phyloP scores from a whole-genome alignment of 2,329 filamentous ascomycete species.

The Neonectria sp. region DNA sequence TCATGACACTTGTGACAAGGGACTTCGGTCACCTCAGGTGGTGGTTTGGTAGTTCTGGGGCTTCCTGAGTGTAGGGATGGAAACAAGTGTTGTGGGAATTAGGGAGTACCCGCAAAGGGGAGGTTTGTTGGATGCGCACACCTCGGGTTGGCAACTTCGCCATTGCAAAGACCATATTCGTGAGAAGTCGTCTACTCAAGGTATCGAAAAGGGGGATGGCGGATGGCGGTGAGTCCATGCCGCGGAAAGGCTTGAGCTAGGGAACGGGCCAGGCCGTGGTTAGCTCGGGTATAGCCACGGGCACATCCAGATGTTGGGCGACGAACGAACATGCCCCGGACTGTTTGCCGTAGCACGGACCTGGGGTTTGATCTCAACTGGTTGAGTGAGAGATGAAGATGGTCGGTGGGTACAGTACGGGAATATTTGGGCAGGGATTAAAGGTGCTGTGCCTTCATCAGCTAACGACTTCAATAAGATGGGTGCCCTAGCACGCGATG shows the following conservation, averaged over 20 bases:
- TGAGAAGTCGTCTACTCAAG: not conserved
- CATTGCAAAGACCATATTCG: not conserved
- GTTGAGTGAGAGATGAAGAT: not conserved
- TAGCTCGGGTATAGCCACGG: conserved; percentile 23
- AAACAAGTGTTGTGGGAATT: not conserved
- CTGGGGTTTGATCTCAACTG: conserved; percentile 11
- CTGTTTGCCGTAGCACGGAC: conserved; percentile 18
- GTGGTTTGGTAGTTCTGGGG: not conserved
- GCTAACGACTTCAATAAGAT: not conserved
- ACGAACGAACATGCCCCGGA: conserved; percentile 14
- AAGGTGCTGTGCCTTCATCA: not conserved
- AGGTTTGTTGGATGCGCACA: not conserved
- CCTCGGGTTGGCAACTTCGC: not conserved
- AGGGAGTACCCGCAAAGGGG: not conserved
- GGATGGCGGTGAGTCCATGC: conserved; percentile 35
- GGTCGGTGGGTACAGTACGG: not conserved
- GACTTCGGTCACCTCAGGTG: not conserved
- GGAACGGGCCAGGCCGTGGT: conserved; percentile 36
- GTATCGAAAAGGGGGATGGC: conserved; percentile 26
- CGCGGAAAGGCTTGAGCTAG: conserved; percentile 25
- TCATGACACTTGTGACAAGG: not conserved
- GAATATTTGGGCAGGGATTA: not conserved
- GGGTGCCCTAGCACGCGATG: not conserved
- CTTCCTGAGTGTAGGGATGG: not conserved
- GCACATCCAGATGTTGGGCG: conserved; percentile 11